Percentiles rank a stretch among this genome's conserved stretches.
phyloP scores from a whole-genome alignment of 2,329 filamentous ascomycete species.

The Blastomyces emzantsi region DNA sequence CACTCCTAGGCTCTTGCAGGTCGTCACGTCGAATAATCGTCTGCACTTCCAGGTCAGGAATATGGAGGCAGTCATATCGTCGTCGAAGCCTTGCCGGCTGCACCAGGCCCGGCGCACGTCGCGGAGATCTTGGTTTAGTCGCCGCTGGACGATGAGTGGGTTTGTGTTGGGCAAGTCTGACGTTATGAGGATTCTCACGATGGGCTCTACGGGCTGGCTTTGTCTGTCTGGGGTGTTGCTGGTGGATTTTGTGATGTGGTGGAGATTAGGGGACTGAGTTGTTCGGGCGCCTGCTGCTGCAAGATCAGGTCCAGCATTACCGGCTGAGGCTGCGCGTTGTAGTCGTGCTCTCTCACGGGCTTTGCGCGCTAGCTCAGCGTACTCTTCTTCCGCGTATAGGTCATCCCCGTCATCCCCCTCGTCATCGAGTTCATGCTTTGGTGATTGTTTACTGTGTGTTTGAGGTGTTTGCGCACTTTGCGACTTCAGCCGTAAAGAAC shows the following conservation, averaged over 20 bases:
- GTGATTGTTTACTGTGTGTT: neutral
- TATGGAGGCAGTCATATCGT: conserved; percentile 45
- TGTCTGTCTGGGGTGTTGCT: neutral
- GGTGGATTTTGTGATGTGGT: neutral
- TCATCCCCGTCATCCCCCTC: conserved; percentile 21
- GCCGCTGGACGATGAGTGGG: conserved; percentile 55
- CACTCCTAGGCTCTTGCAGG: conserved; percentile 59
- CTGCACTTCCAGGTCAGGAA: conserved; percentile 73
- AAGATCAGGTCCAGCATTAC: conserved; percentile 11
- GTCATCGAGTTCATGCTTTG: neutral
- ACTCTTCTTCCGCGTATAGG: conserved; percentile 29
- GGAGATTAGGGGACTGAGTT: conserved; percentile 14
- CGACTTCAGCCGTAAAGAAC: neutral
- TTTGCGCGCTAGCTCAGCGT: conserved; percentile 34
- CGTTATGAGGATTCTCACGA: conserved; percentile 57
- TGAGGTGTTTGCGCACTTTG: neutral
- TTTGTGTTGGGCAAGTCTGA: conserved; percentile 55
- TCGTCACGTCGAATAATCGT: conserved; percentile 66
- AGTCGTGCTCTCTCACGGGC: conserved; percentile 33
- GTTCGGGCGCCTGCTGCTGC: conserved; percentile 7
- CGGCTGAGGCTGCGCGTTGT: neutral
- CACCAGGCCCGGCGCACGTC: conserved; percentile 64
- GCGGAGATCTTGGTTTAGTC: conserved; percentile 57
- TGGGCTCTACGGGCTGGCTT: conserved; percentile 34
- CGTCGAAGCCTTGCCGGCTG: conserved; percentile 47